Evolutionary conservation across 768 basidiomycete genomes (phyloP).

Genomic region (Nevesoporus exiguus): DNA sequence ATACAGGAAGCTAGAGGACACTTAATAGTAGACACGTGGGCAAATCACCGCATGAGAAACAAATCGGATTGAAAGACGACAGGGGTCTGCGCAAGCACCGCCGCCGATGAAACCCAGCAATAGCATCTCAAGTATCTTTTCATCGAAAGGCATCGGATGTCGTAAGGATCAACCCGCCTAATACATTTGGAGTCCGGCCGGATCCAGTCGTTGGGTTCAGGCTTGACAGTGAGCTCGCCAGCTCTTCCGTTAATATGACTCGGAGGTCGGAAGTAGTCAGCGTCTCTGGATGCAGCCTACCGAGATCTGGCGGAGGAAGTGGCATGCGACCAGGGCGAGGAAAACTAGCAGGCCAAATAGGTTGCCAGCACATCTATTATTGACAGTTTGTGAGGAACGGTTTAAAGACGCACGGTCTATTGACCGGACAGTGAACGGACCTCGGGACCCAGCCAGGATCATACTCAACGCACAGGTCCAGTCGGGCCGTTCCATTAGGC

Average conservation of each 20-base stretch:
- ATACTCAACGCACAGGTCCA: conserved; percentile 52
- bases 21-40: too few relatives aligned
- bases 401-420: too few relatives aligned
- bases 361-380: conserved; percentile 28
- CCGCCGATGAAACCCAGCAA: background rate
- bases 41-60: too few relatives aligned
- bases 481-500: conserved; percentile 49
- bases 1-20: too few relatives aligned
- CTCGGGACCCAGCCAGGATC: conserved; percentile 43
- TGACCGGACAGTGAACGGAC: conserved; percentile 27
- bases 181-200: conserved; percentile 24
- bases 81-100: too few relatives aligned
- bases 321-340: background rate
- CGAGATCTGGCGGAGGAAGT: background rate
- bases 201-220: conserved; percentile 15
- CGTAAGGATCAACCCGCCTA: conserved; percentile 7
- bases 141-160: background rate
- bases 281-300: background rate
- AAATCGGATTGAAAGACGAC: too few relatives aligned
- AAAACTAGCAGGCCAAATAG: conserved; percentile 23
- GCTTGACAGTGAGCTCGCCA: background rate
- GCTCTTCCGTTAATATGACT: background rate
- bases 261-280: background rate
- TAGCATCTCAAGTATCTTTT: background rate
- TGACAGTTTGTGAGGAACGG: background rate